Evolutionary conservation across 495 filamentous ascomycete species (phyloP), one percentile per base, ranked within the genome.

Genomic region (Staphylotrichum longicolle): DNA sequence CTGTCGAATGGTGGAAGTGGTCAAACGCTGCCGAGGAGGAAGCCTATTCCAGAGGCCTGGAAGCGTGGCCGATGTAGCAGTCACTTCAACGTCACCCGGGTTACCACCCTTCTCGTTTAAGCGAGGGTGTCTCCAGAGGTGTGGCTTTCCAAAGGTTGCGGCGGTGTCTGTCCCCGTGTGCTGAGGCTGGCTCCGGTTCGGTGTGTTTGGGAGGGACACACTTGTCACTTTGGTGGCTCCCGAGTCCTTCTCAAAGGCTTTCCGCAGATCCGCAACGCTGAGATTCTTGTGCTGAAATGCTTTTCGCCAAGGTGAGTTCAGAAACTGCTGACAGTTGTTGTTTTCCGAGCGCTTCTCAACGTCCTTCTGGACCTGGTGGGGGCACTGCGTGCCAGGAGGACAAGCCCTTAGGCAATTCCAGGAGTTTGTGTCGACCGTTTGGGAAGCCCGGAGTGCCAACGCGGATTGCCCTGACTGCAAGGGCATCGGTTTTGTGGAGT

Each of bases 211-310:
- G 9, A 50, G 47, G 7, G 47, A 34, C 8, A 3, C 12, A n/a
- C 33, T 37, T 7, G 49, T 15, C 5, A 5, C 6, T 14, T 6
- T 27, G 45, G 6, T 47, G n/a, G 45, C 7, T 27, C 32, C 20
- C 15, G 51, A 51, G 14, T 45, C 30, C 7, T 14, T 49, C 56
- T 77, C 72, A 30, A 77, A 77, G 6, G 70, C 67, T 56, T 62
- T 60, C 3, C 73, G 68, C 52, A 76, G 64, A 59, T 75, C 69
- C 39, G 74, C 68, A 33, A 77, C 74, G 44, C 73, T 77, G 39
- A 58, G 59, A 30, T 58, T 69, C 39, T 66, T 63, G 7, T 37
- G 66, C 20, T 60, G 66, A 4, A 58, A n/a, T 54, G 58, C 12
- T 15, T 42, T 35, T n/a, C 8, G 45, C 8, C 10, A 7, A 6